Evolutionary conservation across 257 asterid species (phyloP), one percentile per base, ranked within the genome.

Genomic region (Solanum microdontum): DNA sequence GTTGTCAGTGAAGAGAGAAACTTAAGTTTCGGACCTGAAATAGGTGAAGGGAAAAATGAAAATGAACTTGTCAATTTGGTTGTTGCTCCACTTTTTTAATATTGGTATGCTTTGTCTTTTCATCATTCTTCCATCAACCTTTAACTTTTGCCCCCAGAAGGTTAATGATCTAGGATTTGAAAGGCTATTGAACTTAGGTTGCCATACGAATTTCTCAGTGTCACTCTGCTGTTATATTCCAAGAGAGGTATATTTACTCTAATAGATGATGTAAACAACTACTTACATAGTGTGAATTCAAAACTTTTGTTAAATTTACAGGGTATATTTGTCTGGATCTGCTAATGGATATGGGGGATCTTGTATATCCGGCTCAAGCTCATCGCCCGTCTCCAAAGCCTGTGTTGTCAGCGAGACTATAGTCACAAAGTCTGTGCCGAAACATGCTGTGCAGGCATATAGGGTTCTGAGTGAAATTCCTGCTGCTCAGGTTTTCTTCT

Each of bases 371-470:
- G 87, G 82, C 39, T 83, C 88, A 75, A 68, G 89, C 79, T 66
- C 69, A 28, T 84, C 11, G 40, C 66, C n/a, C 33, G 87, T 36
- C 89, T 85, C 89, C 75, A 90, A 91, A 87, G 80, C 88, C 74
- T 91, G 91, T 84, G 83, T 87, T 79, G 70, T 77, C 24, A 83
- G 80, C 80, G 89, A 74, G 72, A 34, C 55, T 83, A 45, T 86
- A 17, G 84, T 36, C 58, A 86, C 89, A 30, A 82, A 91, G 62
- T 84, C 91, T 6, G 69, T 89, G 4, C 94, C 98, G 9, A 88
- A 91, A 69, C 89, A 92, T 85, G 98, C 94, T 14, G 74, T 93
- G 6, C 89, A 86, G 89, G 98, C 98, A 12, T 93, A 93, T 84
- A 91, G 83, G 93, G 51, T 92, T 75, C 90, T 94, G 11, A 86